Conservation (phyloP, 176 grass and related monocot species). For the Elymus sibiricus region DNA sequence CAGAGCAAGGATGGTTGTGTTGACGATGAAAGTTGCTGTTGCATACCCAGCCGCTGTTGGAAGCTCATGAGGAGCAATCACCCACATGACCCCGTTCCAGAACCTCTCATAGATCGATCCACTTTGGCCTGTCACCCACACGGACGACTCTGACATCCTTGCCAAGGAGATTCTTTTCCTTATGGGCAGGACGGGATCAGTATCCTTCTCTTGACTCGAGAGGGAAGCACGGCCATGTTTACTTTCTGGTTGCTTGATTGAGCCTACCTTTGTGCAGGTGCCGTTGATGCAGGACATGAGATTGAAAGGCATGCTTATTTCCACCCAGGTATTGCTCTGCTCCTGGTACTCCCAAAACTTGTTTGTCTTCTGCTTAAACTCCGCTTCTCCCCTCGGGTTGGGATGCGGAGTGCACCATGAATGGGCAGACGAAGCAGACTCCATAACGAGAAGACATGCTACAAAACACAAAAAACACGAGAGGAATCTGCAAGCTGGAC, state of each 20-base stretch:
- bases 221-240: constrained; percentile 23
- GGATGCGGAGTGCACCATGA: constrained; percentile 51
- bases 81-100: constrained; percentile 94
- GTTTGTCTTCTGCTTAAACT: constrained; percentile 78
- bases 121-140: constrained; percentile 96
- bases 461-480: constrained; percentile 24
- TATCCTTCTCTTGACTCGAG: constrained; percentile 17
- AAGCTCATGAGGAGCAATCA: constrained; percentile 93
- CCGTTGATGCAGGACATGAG: constrained; percentile 85
- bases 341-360: constrained; percentile 92
- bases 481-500: constrained; percentile 33
- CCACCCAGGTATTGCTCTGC: constrained; percentile 89
- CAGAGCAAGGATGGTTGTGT: constrained; percentile 96
- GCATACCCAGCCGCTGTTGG: constrained; percentile 61
- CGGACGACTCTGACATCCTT: constrained; percentile 93
- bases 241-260: constrained; percentile 41
- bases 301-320: constrained; percentile 77
- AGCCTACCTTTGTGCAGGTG: constrained; percentile 84
- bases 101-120: constrained; percentile 95
- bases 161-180: constrained; percentile 81
- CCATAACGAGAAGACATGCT: constrained; percentile 27
- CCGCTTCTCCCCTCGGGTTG: constrained; percentile 38
- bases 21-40: constrained; percentile 71
- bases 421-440: constrained; percentile 47
- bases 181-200: constrained; percentile 44